A percentile compares a stretch with the other conserved stretches of the same genome.
These are phyloP conservation scores for Kuraishia borneana DNA, from an alignment of 805 yeast species.

Conservation along the genomic window DNA sequence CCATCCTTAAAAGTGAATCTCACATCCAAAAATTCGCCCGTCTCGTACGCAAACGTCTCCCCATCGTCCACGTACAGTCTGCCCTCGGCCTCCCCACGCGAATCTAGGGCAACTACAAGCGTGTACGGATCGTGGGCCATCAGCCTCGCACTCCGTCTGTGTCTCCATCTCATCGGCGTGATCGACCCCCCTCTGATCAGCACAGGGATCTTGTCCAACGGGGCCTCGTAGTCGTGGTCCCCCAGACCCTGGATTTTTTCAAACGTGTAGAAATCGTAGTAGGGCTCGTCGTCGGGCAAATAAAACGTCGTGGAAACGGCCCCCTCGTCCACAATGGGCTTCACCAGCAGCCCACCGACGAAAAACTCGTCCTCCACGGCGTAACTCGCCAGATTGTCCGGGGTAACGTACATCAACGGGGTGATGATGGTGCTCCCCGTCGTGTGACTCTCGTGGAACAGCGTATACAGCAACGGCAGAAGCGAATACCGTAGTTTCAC, in stretches of 20 bases:
- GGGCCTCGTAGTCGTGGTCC: conserved; percentile 24
- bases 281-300: conserved; percentile 44
- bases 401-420: conserved; percentile 53
- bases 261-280: conserved; percentile 41
- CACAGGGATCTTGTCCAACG: conserved; percentile 58
- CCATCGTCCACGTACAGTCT: conserved; percentile 78
- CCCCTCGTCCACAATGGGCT: conserved; percentile 62
- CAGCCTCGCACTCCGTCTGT: conserved; percentile 68
- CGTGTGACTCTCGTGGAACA: conserved; percentile 52
- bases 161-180: conserved; percentile 53
- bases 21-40: conserved; percentile 38
- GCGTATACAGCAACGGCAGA: conserved; percentile 72
- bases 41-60: conserved; percentile 45
- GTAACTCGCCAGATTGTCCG: conserved; percentile 34
- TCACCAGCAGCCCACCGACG: conserved; percentile 69
- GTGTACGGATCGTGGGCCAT: conserved; percentile 79
- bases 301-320: conserved; percentile 27
- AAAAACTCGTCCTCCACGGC: conserved; percentile 76
- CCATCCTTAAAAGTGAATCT: conserved; percentile 26
- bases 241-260: conserved; percentile 24
- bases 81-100: conserved; percentile 32
- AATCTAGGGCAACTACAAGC: conserved; percentile 46
- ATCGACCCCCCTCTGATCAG: conserved; percentile 73
- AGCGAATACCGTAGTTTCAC: conserved; percentile 63
- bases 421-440: conserved; percentile 61